These are phyloP conservation scores for Fusarium gaditjirri DNA, from an alignment of 2,329 filamentous ascomycete genomes.

Conservation along the genomic window DNA sequence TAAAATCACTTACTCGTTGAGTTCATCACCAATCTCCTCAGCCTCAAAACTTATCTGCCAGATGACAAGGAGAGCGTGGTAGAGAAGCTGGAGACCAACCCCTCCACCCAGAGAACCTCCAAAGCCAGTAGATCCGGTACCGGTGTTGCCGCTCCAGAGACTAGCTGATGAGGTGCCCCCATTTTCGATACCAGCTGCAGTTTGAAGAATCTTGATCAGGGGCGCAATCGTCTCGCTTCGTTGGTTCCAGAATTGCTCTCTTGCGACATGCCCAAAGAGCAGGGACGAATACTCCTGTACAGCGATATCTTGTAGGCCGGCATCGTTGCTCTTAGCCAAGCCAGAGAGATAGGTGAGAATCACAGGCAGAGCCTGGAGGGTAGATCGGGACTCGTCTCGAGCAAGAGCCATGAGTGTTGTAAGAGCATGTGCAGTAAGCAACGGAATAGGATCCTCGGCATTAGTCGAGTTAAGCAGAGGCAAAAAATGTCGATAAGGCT, in stretches of 20 bases:
- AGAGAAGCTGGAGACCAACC: constrained; percentile 90
- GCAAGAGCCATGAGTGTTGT: constrained; percentile 79
- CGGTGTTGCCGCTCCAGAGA: constrained; percentile 68
- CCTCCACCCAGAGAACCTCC: constrained; percentile 77
- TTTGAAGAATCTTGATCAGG: constrained; percentile 82
- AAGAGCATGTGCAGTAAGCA: constrained; percentile 89
- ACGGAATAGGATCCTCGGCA: constrained; percentile 81
- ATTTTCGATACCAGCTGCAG: constrained; percentile 77
- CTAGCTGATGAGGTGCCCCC: constrained; percentile 71
- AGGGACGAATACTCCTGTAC: constrained; percentile 91
- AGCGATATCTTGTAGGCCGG: constrained; percentile 92
- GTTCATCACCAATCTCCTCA: constrained; percentile 74
- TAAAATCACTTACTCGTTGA: constrained; percentile 78
- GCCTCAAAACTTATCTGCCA: constrained; percentile 99
- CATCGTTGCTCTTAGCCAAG: constrained; percentile 85
- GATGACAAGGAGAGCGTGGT: constrained; percentile 90
- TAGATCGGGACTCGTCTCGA: constrained; percentile 70
- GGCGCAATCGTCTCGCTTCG: constrained; percentile 85
- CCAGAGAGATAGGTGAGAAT: constrained; percentile 88
- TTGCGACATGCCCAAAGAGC: constrained; percentile 77
- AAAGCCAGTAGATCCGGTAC: constrained; percentile 67
- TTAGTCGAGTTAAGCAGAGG: constrained; percentile 85
- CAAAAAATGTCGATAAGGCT: constrained; percentile 86
- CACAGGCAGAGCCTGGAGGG: constrained; percentile 81
- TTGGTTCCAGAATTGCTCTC: constrained; percentile 91